A percentile compares a stretch with the other conserved stretches of the same genome.
phyloP scores from a whole-genome alignment of 2,329 filamentous ascomycete species.

The Clonostachys sp. region DNA sequence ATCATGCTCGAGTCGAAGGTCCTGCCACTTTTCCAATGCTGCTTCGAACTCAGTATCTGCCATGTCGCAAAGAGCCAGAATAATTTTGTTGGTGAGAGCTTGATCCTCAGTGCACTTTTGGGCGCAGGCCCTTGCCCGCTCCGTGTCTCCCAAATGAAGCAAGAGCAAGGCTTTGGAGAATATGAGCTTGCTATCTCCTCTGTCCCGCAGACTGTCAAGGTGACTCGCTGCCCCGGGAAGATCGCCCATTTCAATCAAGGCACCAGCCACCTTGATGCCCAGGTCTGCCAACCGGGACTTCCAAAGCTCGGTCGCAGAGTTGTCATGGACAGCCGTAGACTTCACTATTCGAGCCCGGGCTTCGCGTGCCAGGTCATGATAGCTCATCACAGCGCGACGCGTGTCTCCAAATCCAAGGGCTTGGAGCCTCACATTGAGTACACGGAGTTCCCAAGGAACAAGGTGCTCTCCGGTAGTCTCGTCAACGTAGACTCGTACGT shows the following conservation, averaged over 20 bases:
- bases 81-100: constrained; percentile 37
- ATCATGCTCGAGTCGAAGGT: constrained; percentile 29
- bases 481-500: constrained; percentile 49
- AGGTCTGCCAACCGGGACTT: constrained; percentile 67
- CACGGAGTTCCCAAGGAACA: constrained; percentile 81
- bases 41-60: constrained; percentile 68
- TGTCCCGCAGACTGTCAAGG: constrained; percentile 51
- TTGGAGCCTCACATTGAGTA: constrained; percentile 79
- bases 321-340: constrained; percentile 36
- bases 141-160: constrained; percentile 73
- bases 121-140: constrained; percentile 57
- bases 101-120: constrained; percentile 13
- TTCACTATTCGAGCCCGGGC: constrained; percentile 57
- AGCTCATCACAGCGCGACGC: constrained; percentile 79
- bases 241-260: constrained; percentile 83
- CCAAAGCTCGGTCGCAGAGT: constrained; percentile 63
- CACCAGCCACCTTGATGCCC: constrained; percentile 61
- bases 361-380: constrained; percentile 83
- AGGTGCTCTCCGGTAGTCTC: constrained; percentile 55
- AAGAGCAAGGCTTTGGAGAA: constrained; percentile 62
- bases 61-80: constrained; percentile 71
- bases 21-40: constrained; percentile 60
- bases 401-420: constrained; percentile 83
- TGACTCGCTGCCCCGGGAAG: constrained; percentile 73
- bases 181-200: constrained; percentile 32